Conservation (phyloP, 208 protist species). For the Crithidia bombi region DNA sequence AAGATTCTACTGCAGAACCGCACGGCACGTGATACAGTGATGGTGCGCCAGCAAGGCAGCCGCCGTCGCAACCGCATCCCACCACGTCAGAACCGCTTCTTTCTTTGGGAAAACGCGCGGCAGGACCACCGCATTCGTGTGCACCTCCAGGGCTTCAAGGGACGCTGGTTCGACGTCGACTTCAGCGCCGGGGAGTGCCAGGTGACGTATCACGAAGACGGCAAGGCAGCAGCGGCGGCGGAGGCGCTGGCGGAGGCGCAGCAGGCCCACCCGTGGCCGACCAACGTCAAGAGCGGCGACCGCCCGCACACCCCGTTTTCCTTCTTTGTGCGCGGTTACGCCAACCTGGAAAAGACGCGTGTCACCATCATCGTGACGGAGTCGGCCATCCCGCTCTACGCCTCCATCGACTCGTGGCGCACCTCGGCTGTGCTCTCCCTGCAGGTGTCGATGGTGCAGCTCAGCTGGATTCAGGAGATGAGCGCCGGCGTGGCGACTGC, state of each 20-base stretch:
- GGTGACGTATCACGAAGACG: constrained; percentile 48
- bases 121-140: constrained; percentile 61
- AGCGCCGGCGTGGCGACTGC: constrained; percentile 10
- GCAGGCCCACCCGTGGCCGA: constrained; percentile 25
- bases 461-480: constrained; percentile 45
- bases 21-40: constrained; percentile 42
- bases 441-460: constrained; percentile 49
- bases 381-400: constrained; percentile 47
- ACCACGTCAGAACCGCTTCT: constrained; percentile 74
- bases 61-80: constrained; percentile 65
- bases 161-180: constrained; percentile 81
- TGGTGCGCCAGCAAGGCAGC: constrained; percentile 70
- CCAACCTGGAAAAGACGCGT: constrained; percentile 56
- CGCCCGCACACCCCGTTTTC: constrained; percentile 22
- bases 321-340: constrained; percentile 71
- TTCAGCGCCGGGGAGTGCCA: constrained; percentile 67
- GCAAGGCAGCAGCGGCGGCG: constrained; percentile 18
- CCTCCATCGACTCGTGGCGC: constrained; percentile 49
- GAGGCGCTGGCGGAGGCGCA: constrained; percentile 29
- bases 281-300: constrained; percentile 14
- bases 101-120: constrained; percentile 76
- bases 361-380: constrained; percentile 71
- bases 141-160: constrained; percentile 68
- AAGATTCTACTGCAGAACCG: constrained; percentile 83
- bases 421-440: constrained; percentile 43